Percentiles rank a stretch among this genome's conserved stretches.
These are phyloP conservation scores for Alternaria triticimaculans DNA, from an alignment of 2,329 filamentous ascomycete genomes.

Conservation along the genomic window DNA sequence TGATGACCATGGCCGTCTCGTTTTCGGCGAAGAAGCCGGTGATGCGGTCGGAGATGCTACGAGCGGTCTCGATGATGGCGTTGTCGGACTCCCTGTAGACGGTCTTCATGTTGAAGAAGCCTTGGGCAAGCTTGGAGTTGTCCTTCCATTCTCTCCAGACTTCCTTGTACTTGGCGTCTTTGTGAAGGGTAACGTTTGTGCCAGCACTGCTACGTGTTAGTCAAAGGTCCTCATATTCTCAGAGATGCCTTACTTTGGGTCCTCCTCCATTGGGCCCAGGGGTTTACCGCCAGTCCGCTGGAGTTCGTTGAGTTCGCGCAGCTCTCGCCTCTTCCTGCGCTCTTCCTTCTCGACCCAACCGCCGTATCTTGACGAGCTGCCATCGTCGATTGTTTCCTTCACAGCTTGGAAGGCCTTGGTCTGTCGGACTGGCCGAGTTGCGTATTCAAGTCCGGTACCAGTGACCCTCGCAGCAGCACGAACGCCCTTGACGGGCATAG, in stretches of 20 bases:
- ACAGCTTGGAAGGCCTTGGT: slow-evolving; percentile 93
- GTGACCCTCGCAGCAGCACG: slow-evolving; percentile 85
- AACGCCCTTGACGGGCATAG: slow-evolving; percentile 87
- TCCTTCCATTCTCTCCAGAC: slow-evolving; percentile 98
- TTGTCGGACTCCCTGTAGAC: slow-evolving; percentile 98
- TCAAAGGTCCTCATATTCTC: background rate
- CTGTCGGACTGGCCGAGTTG: slow-evolving; percentile 90
- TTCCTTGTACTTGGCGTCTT: slow-evolving; percentile 97
- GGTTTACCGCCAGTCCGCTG: slow-evolving; percentile 55
- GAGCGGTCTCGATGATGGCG: slow-evolving; percentile 88
- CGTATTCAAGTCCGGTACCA: slow-evolving; percentile 87
- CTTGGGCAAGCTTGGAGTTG: slow-evolving; percentile 84
- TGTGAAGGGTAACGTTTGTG: slow-evolving; percentile 93
- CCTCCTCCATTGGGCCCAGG: slow-evolving; percentile 73
- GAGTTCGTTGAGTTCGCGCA: slow-evolving; percentile 69
- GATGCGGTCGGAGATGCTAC: slow-evolving; percentile 90
- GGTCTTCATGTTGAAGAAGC: slow-evolving; percentile 82
- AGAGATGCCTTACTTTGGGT: slow-evolving; percentile 75
- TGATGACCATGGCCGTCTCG: slow-evolving; percentile 96
- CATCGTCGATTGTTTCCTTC: slow-evolving; percentile 95
- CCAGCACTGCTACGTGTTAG: slow-evolving; percentile 70
- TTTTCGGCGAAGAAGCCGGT: slow-evolving; percentile 98
- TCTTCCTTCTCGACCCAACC: slow-evolving; percentile 98
- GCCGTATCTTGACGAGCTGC: slow-evolving; percentile 92
- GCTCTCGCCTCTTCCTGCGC: slow-evolving; percentile 77